Percentiles rank a stretch among this genome's conserved stretches.
Evolutionary conservation across 768 basidiomycete species (phyloP).

Genomic region (Suillus luteus): DNA sequence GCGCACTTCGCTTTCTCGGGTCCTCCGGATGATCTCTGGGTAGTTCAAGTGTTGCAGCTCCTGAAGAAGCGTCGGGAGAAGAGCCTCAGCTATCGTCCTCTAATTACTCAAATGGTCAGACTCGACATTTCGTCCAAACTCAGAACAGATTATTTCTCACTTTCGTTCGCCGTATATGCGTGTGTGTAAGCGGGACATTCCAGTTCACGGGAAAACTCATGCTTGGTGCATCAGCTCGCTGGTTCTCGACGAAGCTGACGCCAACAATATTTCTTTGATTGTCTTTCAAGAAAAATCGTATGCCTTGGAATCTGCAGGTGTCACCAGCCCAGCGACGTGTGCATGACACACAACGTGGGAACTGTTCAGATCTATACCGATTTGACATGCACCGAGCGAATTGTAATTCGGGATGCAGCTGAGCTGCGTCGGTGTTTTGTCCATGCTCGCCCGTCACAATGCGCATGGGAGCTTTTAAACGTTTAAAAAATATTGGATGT

Average conservation of each 20-base stretch:
- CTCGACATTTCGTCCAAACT: slow-evolving; percentile 5
- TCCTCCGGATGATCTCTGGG: slow-evolving; percentile 65
- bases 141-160: slow-evolving; percentile 36
- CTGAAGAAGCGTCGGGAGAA: slow-evolving; percentile 64
- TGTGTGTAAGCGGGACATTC: slow-evolving; percentile 57
- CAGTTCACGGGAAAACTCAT: slow-evolving; percentile 66
- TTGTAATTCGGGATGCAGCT: slow-evolving; percentile 67
- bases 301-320: slow-evolving; percentile 85
- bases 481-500: slow-evolving; percentile 8
- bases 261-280: slow-evolving; percentile 57
- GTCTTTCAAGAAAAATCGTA: slow-evolving; percentile 76
- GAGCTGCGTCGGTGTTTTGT: slow-evolving; percentile 31
- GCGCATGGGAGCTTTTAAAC: slow-evolving; percentile 27
- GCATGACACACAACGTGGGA: slow-evolving; percentile 82
- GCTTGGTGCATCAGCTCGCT: slow-evolving; percentile 54
- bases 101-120: slow-evolving; percentile 33
- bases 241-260: slow-evolving; percentile 69
- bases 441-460: slow-evolving; percentile 36
- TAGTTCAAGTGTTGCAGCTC: slow-evolving; percentile 64
- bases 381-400: slow-evolving; percentile 85
- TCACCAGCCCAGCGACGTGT: slow-evolving; percentile 87
- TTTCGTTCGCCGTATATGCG: slow-evolving; percentile 62
- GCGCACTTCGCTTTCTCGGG: slow-evolving; percentile 79
- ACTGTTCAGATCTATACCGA: slow-evolving; percentile 68
- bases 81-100: slow-evolving; percentile 66